Conservation (phyloP, 164 flowering plant species). For the Sedum album region DNA sequence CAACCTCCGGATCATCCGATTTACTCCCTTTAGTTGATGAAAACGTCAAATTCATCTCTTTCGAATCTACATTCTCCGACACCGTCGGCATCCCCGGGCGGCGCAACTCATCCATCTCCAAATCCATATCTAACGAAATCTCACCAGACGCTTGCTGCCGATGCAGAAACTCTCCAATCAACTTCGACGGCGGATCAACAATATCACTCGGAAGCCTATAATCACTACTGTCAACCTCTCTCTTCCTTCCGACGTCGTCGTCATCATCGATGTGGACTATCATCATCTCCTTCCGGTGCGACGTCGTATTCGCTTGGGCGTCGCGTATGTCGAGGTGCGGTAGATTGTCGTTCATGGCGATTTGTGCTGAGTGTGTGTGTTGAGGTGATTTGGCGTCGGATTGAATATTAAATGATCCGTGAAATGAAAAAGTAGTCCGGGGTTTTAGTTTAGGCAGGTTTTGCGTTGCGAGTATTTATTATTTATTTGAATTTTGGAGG, state of each 20-base stretch:
- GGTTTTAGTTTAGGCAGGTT: too few relatives aligned
- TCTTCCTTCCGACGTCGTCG: slow-evolving; percentile 13
- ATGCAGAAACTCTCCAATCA: slow-evolving; percentile 34
- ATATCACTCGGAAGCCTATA: slow-evolving; percentile 7
- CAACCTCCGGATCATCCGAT: slow-evolving; percentile 15
- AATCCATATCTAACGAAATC: slow-evolving; percentile 24
- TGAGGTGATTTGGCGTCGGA: neutral
- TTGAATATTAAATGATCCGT: too few relatives aligned
- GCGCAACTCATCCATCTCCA: neutral
- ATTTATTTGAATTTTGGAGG: too few relatives aligned
- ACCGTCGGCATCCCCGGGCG: slow-evolving; percentile 7
- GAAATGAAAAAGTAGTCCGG: too few relatives aligned
- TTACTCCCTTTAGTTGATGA: neutral
- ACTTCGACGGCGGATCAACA: slow-evolving; percentile 29
- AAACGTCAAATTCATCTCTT: slow-evolving; percentile 24
- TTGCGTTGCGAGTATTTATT: too few relatives aligned
- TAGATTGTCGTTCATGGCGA: slow-evolving; percentile 4
- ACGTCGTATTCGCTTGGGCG: neutral
- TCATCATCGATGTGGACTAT: slow-evolving; percentile 16
- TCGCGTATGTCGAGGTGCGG: neutral
- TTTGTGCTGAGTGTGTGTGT: neutral
- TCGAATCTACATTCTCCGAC: slow-evolving; percentile 13
- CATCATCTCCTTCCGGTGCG: neutral
- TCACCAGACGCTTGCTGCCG: slow-evolving; percentile 30
- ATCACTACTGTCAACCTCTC: slow-evolving; percentile 4